phyloP scores from a whole-genome alignment of 371 early-diverging fungal species.

The Saksenaea oblongispora region DNA sequence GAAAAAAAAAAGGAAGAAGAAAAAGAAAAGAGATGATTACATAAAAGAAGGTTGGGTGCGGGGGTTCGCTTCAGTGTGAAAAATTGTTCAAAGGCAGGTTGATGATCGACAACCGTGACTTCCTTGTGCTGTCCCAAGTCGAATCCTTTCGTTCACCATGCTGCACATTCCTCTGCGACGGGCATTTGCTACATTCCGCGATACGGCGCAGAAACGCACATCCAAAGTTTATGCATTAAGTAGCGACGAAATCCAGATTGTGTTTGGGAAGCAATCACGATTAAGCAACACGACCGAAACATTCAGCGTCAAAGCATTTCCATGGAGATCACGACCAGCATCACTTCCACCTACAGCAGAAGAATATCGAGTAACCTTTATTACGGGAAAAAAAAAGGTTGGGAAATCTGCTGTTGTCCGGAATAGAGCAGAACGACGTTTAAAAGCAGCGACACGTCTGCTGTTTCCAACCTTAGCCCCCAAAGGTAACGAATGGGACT shows the following conservation, averaged over 20 bases:
- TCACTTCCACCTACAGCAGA: background rate
- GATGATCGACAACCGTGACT: no score
- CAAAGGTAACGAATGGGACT: background rate
- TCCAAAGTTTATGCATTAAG: background rate
- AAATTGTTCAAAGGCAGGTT: no score
- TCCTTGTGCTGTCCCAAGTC: no score
- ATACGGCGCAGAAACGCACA: background rate
- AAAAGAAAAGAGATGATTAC: no score
- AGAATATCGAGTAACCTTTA: slow-evolving; percentile 8
- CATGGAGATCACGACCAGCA: background rate
- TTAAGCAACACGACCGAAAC: background rate
- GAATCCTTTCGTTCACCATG: background rate
- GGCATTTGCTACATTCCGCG: background rate
- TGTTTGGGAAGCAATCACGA: background rate
- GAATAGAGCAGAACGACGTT: slow-evolving; percentile 24
- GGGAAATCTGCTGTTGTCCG: slow-evolving; percentile 29
- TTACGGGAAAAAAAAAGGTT: slow-evolving; percentile 26
- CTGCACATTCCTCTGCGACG: background rate
- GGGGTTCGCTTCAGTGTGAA: no score
- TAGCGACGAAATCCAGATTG: background rate
- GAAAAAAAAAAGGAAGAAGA: no score
- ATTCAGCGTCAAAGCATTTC: background rate
- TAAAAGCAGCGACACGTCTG: slow-evolving; percentile 18
- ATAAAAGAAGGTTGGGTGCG: no score
- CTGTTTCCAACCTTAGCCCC: slow-evolving; percentile 7